Conservation (phyloP, 2,329 filamentous ascomycete species). For the Aspergillus pseudonomiae region DNA sequence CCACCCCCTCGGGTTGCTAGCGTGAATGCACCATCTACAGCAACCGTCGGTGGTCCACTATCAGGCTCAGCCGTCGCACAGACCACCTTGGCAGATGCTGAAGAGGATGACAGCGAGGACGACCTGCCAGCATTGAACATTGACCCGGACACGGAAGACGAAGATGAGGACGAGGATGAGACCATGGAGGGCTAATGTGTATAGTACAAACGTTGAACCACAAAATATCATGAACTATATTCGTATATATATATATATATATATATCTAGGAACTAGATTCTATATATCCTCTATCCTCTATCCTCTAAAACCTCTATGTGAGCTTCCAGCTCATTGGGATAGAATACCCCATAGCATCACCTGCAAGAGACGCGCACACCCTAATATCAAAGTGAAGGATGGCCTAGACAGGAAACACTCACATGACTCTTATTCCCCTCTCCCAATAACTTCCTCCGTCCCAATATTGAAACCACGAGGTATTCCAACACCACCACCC, state of each 20-base stretch:
- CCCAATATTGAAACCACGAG: constrained; percentile 60
- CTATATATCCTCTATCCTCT: not conserved
- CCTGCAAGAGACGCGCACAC: not conserved
- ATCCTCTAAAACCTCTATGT: not conserved
- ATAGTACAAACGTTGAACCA: not conserved
- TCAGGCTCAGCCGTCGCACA: constrained; percentile 3
- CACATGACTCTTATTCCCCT: constrained; percentile 50
- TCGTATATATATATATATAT: constrained; percentile 7
- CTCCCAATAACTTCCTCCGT: constrained; percentile 66
- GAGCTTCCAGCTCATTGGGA: not conserved
- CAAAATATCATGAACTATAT: not conserved
- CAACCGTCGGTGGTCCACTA: constrained; percentile 6
- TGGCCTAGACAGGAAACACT: not conserved
- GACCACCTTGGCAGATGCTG: constrained; percentile 19
- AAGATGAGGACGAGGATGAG: constrained; percentile 44
- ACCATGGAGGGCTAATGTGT: constrained; percentile 11
- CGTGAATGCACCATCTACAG: constrained; percentile 7
- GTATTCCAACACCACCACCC: constrained; percentile 69
- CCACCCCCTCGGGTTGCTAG: constrained; percentile 14
- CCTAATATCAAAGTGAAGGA: not conserved
- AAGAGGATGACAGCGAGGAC: constrained; percentile 49
- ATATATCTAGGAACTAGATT: not conserved
- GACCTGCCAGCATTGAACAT: constrained; percentile 53
- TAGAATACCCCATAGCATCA: too few relatives aligned
- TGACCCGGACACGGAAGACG: constrained; percentile 51